Conservation (phyloP, 306 rosid species). For the Begonia masoniana region DNA sequence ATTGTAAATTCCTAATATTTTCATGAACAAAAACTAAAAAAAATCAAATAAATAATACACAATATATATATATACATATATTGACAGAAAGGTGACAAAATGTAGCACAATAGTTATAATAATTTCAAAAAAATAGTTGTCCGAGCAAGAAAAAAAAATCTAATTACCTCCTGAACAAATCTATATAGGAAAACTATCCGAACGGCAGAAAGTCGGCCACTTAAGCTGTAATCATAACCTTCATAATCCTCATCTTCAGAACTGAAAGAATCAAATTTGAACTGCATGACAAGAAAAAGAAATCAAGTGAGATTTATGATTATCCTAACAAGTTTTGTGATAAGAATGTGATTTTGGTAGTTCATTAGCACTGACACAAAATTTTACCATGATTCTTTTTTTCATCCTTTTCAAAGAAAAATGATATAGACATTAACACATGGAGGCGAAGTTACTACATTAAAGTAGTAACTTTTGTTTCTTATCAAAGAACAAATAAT, state of each 20-base stretch:
- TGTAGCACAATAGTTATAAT: neutral
- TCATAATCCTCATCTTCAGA: constrained; percentile 83
- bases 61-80: neutral
- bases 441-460: too few species aligned
- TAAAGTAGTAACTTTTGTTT: too few species aligned
- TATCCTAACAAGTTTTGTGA: too few species aligned
- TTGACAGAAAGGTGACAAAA: too few species aligned
- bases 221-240: constrained; percentile 82
- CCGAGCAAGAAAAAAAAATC: constrained; percentile 5
- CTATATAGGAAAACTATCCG: constrained; percentile 90
- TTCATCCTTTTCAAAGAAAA: too few species aligned
- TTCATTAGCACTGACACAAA: too few species aligned
- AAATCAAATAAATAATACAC: neutral
- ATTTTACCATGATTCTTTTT: too few species aligned
- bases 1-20: neutral
- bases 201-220: constrained; percentile 91
- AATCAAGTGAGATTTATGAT: neutral
- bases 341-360: too few species aligned
- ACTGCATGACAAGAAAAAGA: constrained; percentile 41
- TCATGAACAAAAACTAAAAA: neutral
- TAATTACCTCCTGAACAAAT: constrained; percentile 91
- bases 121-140: constrained; percentile 6
- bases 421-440: too few species aligned
- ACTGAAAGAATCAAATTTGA: constrained; percentile 77
- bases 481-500: too few species aligned